Percentiles rank a stretch among this genome's conserved stretches.
Conservation (phyloP, 176 grass and related monocot genomes). For the Oryza meridionalis region DNA sequence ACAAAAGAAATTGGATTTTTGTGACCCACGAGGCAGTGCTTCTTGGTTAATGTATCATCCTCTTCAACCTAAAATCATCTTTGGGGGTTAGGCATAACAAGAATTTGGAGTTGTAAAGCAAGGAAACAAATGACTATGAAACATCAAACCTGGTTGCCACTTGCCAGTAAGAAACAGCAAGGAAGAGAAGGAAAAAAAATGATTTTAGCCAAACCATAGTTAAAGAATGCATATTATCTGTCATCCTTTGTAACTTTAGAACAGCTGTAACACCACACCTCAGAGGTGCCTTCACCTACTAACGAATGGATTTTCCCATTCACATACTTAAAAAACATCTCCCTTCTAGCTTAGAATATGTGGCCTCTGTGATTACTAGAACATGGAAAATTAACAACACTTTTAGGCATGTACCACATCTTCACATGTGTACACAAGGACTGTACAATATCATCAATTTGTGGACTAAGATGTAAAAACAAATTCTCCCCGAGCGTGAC, state of each 20-base stretch:
- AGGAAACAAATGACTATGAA: neutral
- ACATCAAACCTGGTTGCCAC: constrained; percentile 16
- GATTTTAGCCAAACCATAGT: constrained; percentile 1
- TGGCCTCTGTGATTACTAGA: constrained; percentile 4
- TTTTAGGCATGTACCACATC: constrained; percentile 17
- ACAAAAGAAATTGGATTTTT: constrained; percentile 70
- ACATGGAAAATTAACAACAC: neutral
- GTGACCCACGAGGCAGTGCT: constrained; percentile 72
- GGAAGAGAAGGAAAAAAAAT: constrained; percentile 21
- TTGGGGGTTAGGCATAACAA: constrained; percentile 27
- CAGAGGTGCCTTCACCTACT: neutral
- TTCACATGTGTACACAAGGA: neutral
- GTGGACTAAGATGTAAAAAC: neutral
- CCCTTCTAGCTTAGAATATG: constrained; percentile 15
- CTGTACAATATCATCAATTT: constrained; percentile 14
- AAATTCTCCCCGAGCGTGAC: neutral
- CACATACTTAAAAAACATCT: constrained; percentile 11
- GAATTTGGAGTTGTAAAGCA: constrained; percentile 21
- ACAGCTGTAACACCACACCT: constrained; percentile 16
- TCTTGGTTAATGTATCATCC: constrained; percentile 68
- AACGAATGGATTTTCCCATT: neutral
- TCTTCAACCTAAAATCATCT: constrained; percentile 75
- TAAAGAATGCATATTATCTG: constrained; percentile 21
- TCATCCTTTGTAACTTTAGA: constrained; percentile 7
- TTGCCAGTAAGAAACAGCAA: neutral